Evolutionary conservation across 306 rosid genomes (phyloP), one percentile per base, ranked within the genome.

Genomic region (Fagus sylvatica): DNA sequence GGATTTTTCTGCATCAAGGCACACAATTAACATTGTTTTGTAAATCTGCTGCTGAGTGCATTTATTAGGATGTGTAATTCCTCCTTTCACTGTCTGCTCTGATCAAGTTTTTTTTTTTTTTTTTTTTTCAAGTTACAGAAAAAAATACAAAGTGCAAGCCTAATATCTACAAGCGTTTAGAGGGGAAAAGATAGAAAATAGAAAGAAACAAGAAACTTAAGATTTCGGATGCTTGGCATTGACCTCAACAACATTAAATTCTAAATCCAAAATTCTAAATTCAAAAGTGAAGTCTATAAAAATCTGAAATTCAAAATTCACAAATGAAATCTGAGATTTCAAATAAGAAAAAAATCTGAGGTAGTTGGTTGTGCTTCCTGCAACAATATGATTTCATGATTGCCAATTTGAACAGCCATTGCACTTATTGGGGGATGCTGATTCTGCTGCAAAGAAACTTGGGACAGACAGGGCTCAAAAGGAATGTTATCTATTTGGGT

Each of bases 391-490:
- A 8, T 74, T 79, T 82, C 62, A 53, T 60, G 51, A 73, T 57
- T 76, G 0, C 59, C 68, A 80, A 60, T 71, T 55, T 84, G 76
- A 74, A 83, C 88, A 94, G 97, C 98, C 97, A 61, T 93, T 91
- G 72, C 96, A 91, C 60, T 76, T 94, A 40, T 77, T 94, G 82
- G 87, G 82, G 84, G 96, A 91, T 70, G 91, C 87, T 9, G 86
- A 87, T 37, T 84, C 91, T 53, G 90, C 88, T 12, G 34, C 73
- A 46, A 86, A 78, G 77, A 91, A 90, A 85, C 97, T 94, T 76
- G 98, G 97, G 84, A 34, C 81, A 67, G 89, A 91, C 70, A 94
- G 98, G 86, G 97, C 97, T 76, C 89, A 87, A 74, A 90, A 71
- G 62, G 96, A 74, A 56, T 90, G 97, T 10, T 94, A 85, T 83